Evolutionary conservation across 306 rosid genomes (phyloP), one percentile per base, ranked within the genome.

Genomic region (Hippophae rhamnoides): DNA sequence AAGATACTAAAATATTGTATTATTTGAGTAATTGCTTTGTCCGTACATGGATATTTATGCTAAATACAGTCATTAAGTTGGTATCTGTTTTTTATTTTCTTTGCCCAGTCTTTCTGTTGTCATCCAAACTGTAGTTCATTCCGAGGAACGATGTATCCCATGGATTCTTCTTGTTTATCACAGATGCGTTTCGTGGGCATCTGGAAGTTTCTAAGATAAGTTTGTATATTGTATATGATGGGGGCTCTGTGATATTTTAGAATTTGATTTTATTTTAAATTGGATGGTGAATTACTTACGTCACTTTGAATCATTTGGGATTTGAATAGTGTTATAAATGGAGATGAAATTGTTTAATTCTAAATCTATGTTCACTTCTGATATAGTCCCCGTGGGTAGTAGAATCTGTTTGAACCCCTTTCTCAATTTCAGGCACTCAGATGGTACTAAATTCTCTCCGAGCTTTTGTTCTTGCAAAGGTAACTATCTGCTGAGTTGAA

Each of bases 381-480:
- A 87, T 44, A 68, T 65, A 44, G 58, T 56, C 14, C 67, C 7
- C 50, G 11, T 66, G 38, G 72, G 72, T 73, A 74, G 74, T 73
- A 74, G 74, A 67, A 58, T 61, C 38, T 72, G 58, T 42, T 58
- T 79, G 52, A 56, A 47, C 57, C 69, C 62, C 1, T 56, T 85
- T 71, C 64, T 68, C 3, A 69, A 51, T 72, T 61, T 69, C 69
- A 73, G 69, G 11, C 71, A 71, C 70, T 65, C 65, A 13, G 13
- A 60, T 76, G 78, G 78, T 38, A 56, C 68, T 54, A 68, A 44
- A 66, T 69, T 64, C 62, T 79, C 83, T 62, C 31, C 76, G 31
- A 74, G 70, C 46, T 75, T 78, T 68, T 76, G 64, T 53, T 72
- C 63, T 58, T 79, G 71, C 62, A 79, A 45, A 79, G 98, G 98